A percentile compares a stretch with the other conserved stretches of the same genome.
Evolutionary conservation across 345 rosid species (phyloP).

Genomic region (Brassica incana): DNA sequence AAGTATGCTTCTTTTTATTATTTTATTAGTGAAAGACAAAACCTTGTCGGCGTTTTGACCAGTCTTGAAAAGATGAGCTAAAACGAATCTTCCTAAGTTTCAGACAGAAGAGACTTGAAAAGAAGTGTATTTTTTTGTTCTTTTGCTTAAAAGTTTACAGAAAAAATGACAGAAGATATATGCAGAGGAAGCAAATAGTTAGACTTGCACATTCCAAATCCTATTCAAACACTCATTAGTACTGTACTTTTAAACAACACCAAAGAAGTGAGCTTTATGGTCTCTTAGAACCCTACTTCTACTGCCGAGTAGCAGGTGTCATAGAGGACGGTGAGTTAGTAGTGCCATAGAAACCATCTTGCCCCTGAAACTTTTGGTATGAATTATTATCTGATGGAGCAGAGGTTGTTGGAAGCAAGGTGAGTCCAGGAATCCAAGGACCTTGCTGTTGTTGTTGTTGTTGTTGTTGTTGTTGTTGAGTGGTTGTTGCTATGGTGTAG

Average conservation of each 20-base stretch:
- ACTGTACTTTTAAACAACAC: conserved; percentile 13
- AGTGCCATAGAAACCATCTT: conserved; percentile 70
- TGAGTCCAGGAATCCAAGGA: conserved; percentile 43
- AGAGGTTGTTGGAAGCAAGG: conserved; percentile 49
- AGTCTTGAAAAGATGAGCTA: neutral
- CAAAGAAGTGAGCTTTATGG: neutral
- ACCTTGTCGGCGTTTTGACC: conserved; percentile 36
- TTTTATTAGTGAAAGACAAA: conserved; percentile 21
- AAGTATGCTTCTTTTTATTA: neutral
- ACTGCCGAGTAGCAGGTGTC: conserved; percentile 70
- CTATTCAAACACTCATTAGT: conserved; percentile 18
- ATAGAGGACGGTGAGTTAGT: conserved; percentile 58
- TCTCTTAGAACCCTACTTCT: conserved; percentile 26
- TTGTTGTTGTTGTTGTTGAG: neutral
- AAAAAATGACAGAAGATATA: neutral
- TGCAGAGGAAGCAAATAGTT: conserved; percentile 7
- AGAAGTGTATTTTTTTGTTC: neutral
- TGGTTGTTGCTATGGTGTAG: conserved; percentile 47
- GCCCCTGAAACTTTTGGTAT: conserved; percentile 62
- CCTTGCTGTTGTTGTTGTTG: conserved; percentile 48
- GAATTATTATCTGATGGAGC: conserved; percentile 50
- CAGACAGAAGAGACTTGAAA: neutral
- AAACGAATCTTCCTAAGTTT: neutral
- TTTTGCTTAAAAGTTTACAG: conserved; percentile 18
- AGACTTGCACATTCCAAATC: conserved; percentile 26